phyloP scores from a whole-genome alignment of 2,329 filamentous ascomycete species.

The Diaporthe citrichinensis region DNA sequence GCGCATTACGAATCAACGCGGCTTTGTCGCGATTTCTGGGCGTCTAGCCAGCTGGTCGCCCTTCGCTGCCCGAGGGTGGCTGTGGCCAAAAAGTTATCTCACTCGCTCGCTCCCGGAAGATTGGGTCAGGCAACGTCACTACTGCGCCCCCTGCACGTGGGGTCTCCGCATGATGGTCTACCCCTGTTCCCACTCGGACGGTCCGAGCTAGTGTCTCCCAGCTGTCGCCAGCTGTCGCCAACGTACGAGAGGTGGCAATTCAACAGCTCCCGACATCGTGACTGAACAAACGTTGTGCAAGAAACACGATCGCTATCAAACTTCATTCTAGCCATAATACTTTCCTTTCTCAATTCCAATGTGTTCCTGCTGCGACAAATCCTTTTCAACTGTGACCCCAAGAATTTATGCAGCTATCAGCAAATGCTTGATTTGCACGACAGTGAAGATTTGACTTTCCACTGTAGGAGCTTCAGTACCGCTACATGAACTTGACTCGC shows the following conservation, averaged over 20 bases:
- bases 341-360: no score
- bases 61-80: slow-evolving; percentile 33
- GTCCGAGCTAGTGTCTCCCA: slow-evolving; percentile 3
- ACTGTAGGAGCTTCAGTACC: neutral
- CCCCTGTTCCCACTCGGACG: slow-evolving; percentile 3
- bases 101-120: neutral
- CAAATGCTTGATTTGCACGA: neutral
- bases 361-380: neutral
- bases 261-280: neutral
- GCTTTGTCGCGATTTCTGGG: slow-evolving; percentile 13
- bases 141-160: slow-evolving; percentile 35
- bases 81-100: slow-evolving; percentile 28
- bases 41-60: neutral
- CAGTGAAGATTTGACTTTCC: neutral
- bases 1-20: slow-evolving; percentile 35
- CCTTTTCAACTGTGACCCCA: no score
- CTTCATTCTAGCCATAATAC: neutral
- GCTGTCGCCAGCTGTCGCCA: neutral
- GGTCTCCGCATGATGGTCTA: neutral
- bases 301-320: neutral
- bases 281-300: neutral
- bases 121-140: slow-evolving; percentile 29
- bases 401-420: neutral
- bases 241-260: neutral
- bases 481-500: neutral